Evolutionary conservation across 139 green algal genomes (phyloP), one percentile per base, ranked within the genome.

Genomic region (Chlamydomonas applanata): DNA sequence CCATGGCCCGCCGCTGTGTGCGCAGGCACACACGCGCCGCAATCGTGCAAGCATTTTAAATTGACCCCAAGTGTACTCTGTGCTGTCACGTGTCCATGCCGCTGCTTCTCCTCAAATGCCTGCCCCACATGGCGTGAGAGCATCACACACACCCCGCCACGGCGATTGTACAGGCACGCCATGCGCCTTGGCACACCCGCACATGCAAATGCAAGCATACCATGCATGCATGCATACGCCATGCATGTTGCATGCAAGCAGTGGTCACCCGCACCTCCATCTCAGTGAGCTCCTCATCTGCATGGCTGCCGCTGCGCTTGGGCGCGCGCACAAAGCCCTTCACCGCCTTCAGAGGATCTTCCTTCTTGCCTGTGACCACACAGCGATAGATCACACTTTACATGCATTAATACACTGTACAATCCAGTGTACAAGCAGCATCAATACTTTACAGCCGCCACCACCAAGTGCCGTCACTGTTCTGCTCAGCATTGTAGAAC

Each of bases 221-320:
- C 14, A 17, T 57, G 46, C 16, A 17, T n/a, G 46, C 16, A 57
- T 57, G 46, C 46, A 57, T 14, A n/a, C 16, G 16, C 46, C 46
- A 57, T 57, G 46, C 54, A 62, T 29, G 22, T 62, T 62, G 24
- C 22, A 62, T 11, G n/a, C 4, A n/a, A 27, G 22, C 63, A 70
- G 54, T 56, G 9, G 63, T 62, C 24, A 34, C 71, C 40, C 69
- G 24, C 71, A 79, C 74, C 79, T 85, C 74, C 79, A 85, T 73
- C 52, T 79, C 79, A 2, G 79, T 85, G 56, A 82, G 35, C 75
- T 85, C 71, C 33, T 85, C 79, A 17, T 85, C 77, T 36, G 73
- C 11, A 19, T 69, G 65, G 29, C 32, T 64, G 4, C 61, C 40
- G 13, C 73, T 35, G 49, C 62, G 75, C 71, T 81, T 81, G 25